Evolutionary conservation across 2,329 filamentous ascomycete species (phyloP).

Genomic region (Cylindrodendrum hubeiense): DNA sequence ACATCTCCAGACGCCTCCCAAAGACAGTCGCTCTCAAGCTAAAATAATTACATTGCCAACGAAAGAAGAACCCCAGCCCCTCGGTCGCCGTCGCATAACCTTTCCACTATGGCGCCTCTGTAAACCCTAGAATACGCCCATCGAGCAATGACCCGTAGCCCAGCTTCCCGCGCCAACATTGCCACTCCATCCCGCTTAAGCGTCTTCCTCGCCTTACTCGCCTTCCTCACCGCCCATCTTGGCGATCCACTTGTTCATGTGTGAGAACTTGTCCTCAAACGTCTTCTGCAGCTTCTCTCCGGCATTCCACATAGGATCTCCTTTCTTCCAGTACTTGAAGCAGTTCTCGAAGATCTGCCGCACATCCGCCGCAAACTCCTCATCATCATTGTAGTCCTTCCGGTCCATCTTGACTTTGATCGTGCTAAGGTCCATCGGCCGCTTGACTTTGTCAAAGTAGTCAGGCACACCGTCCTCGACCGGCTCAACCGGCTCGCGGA

Average conservation of each 20-base stretch:
- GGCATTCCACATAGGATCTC: slow-evolving; percentile 65
- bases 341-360: slow-evolving; percentile 74
- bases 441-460: slow-evolving; percentile 71
- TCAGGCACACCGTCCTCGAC: slow-evolving; percentile 69
- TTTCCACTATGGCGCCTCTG: not conserved
- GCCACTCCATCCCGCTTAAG: not conserved
- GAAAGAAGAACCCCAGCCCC: not conserved
- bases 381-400: slow-evolving; percentile 62
- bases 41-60: not conserved
- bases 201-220: slow-evolving; percentile 42
- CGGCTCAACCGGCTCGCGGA: slow-evolving; percentile 71
- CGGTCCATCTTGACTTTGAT: slow-evolving; percentile 72
- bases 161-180: not conserved
- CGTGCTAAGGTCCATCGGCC: slow-evolving; percentile 72
- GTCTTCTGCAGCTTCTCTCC: slow-evolving; percentile 70
- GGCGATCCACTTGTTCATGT: slow-evolving; percentile 71
- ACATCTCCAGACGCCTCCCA: not conserved
- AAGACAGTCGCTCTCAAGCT: not conserved
- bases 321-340: slow-evolving; percentile 72
- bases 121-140: not conserved
- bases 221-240: slow-evolving; percentile 61
- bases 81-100: not conserved
- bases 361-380: slow-evolving; percentile 69
- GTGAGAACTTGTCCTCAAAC: slow-evolving; percentile 69
- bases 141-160: not conserved